Base-by-base conservation (phyloP, 148 eudicot genomes). In the Cornus controversa region DNA sequence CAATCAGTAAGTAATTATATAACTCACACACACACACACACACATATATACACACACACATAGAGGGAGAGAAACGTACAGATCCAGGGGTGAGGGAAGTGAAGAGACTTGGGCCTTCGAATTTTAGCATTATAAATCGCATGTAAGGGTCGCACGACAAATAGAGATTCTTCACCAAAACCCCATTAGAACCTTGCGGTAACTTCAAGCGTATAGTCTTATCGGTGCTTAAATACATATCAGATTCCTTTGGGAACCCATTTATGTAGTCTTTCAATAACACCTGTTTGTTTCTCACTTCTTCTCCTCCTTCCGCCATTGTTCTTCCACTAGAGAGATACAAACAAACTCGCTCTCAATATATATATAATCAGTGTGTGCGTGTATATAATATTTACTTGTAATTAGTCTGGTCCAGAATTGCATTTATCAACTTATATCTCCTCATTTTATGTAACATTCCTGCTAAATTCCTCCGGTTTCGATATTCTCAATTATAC, bases 71-170 rank as follows among this genome's bases (percentile, higher is more conserved):
- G 67, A 69, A 1, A 13, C 53, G 22, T 85, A 86, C 89, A 63
- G 77, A 78, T 34, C 75, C 82, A 70, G 87, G 91, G n/a, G 66
- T 18, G 25, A 10, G 47, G 65, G 75, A 72, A 72, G 65, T 15
- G 15, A 54, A 23, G 64, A 72, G 10, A 36, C 6, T 8, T 26
- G 42, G 75, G 25, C 20, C 27, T 16, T 50, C 10, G 3, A 4
- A 5, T 72, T 23, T 54, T 22, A 2, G 13, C 75, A 72, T 72
- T 4, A 16, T n/a, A 57, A 29, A 0, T 54, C 40, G 40, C 75
- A 53, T 53, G 65, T 53, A 57, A 18, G 75, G 75, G 8, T 72
- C 75, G 25, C 65, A 72, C 4, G 65, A 72, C 15, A 72, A n/a
- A 42, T 54, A 72, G 6, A 72, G 75, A 27, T 72, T 72, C 65